Percentiles rank a stretch among this genome's conserved stretches.
These are phyloP conservation scores for Podospora conica DNA, from an alignment of 495 filamentous ascomycete species.

Conservation along the genomic window DNA sequence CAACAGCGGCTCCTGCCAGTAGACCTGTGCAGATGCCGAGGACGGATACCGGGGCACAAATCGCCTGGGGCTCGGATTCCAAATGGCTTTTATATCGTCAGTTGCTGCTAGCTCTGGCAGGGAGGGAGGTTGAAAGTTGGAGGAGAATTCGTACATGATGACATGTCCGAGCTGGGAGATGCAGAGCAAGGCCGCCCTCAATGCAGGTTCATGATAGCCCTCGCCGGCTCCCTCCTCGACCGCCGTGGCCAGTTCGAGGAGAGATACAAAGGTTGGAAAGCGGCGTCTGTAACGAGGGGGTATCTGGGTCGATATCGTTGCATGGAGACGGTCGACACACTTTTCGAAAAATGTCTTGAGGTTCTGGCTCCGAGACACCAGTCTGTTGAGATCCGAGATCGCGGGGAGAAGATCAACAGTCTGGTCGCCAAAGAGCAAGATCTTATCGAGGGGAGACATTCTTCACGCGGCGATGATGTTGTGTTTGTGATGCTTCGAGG, in stretches of 20 bases:
- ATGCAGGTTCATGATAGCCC: background rate
- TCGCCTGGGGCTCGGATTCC: constrained; percentile 6
- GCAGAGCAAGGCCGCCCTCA: constrained; percentile 9
- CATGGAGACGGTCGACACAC: constrained; percentile 7
- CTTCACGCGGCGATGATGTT: background rate
- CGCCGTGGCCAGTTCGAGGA: constrained; percentile 6
- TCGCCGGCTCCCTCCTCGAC: background rate
- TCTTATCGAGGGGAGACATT: constrained; percentile 7
- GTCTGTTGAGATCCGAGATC: constrained; percentile 5
- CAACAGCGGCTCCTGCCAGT: constrained; percentile 56
- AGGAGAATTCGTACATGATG: constrained; percentile 13
- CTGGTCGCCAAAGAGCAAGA: constrained; percentile 18
- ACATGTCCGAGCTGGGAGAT: constrained; percentile 13
- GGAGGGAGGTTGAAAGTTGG: background rate
- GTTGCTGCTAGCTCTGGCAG: background rate
- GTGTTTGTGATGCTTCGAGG: background rate
- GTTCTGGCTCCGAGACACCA: background rate
- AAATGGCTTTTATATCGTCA: constrained; percentile 9
- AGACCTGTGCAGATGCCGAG: constrained; percentile 58
- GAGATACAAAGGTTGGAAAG: constrained; percentile 6
- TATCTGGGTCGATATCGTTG: background rate
- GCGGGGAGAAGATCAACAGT: constrained; percentile 15
- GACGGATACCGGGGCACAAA: constrained; percentile 15
- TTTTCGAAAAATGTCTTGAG: constrained; percentile 6
- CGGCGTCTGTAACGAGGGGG: background rate